These are phyloP conservation scores for Casuarina cunninghamiana DNA, from an alignment of 306 rosid genomes.

Conservation along the genomic window DNA sequence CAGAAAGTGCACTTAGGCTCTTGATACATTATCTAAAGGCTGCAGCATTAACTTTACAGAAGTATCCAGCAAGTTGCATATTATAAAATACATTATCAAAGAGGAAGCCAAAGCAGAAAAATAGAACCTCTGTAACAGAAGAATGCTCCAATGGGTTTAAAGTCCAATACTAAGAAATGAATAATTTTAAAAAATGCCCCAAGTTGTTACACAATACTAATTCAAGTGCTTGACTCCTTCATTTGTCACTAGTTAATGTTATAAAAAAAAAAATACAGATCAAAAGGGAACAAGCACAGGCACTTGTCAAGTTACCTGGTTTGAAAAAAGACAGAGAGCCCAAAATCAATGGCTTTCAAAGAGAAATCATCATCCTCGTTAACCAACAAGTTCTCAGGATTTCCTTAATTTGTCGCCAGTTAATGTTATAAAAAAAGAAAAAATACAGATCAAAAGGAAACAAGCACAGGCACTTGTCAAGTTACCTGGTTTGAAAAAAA, in stretches of 20 bases:
- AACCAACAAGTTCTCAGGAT: constrained; percentile 31
- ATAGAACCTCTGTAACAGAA: neutral
- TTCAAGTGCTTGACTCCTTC: neutral
- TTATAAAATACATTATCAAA: neutral
- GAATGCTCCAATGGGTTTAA: neutral
- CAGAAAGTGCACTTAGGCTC: neutral
- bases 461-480: constrained; percentile 2
- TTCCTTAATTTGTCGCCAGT: neutral
- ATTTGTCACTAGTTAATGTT: neutral
- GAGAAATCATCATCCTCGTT: constrained; percentile 90
- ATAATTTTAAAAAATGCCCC: neutral
- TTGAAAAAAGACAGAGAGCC: constrained; percentile 90
- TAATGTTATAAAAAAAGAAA: neutral
- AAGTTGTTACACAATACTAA: neutral
- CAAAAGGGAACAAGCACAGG: neutral
- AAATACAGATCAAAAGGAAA: neutral
- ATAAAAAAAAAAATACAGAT: neutral
- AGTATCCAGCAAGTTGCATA: neutral
- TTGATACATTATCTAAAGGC: constrained; percentile 7
- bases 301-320: constrained; percentile 55
- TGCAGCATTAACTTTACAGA: neutral
- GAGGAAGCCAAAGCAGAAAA: neutral
- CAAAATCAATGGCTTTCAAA: constrained; percentile 94
- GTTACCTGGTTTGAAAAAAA: constrained; percentile 92
- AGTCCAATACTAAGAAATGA: neutral